phyloP scores from a whole-genome alignment of 352 stramenopile species.

The Phytophthora boehmeriae region DNA sequence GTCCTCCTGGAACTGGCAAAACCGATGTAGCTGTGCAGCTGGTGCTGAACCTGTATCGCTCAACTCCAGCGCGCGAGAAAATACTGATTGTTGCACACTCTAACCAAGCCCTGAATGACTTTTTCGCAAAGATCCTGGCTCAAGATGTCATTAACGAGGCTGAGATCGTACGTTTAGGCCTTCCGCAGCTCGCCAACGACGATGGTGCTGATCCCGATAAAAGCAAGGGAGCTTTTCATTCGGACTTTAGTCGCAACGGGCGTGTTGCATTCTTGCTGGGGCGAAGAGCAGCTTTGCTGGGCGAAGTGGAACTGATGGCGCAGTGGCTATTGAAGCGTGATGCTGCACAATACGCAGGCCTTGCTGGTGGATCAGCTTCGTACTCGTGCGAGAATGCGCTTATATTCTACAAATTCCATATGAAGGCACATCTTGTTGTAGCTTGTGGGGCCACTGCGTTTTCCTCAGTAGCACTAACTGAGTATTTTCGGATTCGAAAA shows the following conservation, averaged over 20 bases:
- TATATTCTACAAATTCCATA: conserved; percentile 94
- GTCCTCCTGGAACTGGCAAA: conserved; percentile 94
- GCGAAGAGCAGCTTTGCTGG: conserved; percentile 82
- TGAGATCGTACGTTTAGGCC: conserved; percentile 93
- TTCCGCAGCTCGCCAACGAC: conserved; percentile 16
- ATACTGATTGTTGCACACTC: conserved; percentile 96
- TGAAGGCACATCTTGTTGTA: conserved; percentile 80
- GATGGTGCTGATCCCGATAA: conserved; percentile 21
- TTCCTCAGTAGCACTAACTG: conserved; percentile 18
- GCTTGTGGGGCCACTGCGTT: conserved; percentile 19
- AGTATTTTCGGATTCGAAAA: conserved; percentile 52
- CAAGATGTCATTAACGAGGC: conserved; percentile 73
- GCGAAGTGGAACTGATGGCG: conserved; percentile 93
- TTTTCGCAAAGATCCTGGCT: conserved; percentile 94
- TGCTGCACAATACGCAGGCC: conserved; percentile 47
- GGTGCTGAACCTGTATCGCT: conserved; percentile 93
- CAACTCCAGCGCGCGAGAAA: conserved; percentile 77
- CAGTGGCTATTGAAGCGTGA: conserved; percentile 78
- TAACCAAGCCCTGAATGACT: conserved; percentile 95
- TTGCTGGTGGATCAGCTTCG: conserved; percentile 63
- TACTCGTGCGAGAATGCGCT: conserved; percentile 97
- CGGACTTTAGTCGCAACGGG: conserved; percentile 94
- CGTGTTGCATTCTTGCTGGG: conserved; percentile 87
- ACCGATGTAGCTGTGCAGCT: conserved; percentile 96
- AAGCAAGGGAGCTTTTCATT: conserved; percentile 85